These are phyloP conservation scores for Bruguiera sexangula DNA, from an alignment of 345 rosid genomes.

Conservation along the genomic window DNA sequence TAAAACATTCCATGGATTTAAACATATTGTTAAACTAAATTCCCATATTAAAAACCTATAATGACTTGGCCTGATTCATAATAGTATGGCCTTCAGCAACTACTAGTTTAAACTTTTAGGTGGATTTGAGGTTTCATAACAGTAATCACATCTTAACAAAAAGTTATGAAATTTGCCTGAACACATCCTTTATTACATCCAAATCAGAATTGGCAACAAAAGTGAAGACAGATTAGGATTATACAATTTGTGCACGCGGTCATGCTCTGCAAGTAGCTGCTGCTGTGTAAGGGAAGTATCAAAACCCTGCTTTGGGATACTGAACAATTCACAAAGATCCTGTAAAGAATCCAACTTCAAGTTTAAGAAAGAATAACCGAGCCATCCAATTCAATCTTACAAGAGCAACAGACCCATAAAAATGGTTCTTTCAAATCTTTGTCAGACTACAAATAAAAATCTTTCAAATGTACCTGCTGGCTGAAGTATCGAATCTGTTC, in stretches of 20 bases:
- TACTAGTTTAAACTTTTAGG: too few species aligned
- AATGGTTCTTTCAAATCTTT: not conserved
- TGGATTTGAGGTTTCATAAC: too few species aligned
- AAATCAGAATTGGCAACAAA: not conserved
- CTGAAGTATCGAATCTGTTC: constrained; percentile 96
- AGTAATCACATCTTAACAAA: too few species aligned
- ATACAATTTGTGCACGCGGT: constrained; percentile 67
- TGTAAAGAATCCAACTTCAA: constrained; percentile 30
- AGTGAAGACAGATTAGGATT: not conserved
- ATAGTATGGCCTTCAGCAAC: too few species aligned
- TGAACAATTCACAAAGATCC: constrained; percentile 89
- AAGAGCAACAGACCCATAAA: not conserved
- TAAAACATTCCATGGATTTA: too few species aligned
- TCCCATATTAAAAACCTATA: too few species aligned
- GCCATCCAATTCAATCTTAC: not conserved
- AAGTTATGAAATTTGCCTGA: too few species aligned
- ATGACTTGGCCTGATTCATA: too few species aligned
- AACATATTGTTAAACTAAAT: too few species aligned
- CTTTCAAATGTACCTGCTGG: constrained; percentile 56
- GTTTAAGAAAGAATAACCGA: constrained; percentile 1
- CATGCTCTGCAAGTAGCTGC: constrained; percentile 90
- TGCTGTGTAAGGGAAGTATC: constrained; percentile 82
- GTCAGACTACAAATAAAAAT: constrained; percentile 6
- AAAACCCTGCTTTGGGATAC: constrained; percentile 85
- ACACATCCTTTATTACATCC: too few species aligned